These are phyloP conservation scores for Sclerotinia glacialis DNA, from an alignment of 2,329 filamentous ascomycete species.

Conservation along the genomic window DNA sequence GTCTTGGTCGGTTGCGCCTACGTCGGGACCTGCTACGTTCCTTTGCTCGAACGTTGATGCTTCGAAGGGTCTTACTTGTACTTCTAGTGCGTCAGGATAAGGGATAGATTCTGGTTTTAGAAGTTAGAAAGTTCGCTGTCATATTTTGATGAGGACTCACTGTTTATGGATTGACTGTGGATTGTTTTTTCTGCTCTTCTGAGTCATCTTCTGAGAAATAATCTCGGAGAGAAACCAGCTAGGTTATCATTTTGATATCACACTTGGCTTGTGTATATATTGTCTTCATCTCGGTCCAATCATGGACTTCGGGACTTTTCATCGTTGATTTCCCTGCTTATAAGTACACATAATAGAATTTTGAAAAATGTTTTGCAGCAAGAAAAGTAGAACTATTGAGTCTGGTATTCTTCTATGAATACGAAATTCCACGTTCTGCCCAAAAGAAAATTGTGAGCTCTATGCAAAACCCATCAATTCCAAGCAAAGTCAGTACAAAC, in stretches of 20 bases:
- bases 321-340: background rate
- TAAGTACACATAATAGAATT: background rate
- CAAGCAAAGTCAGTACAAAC: background rate
- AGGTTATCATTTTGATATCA: background rate
- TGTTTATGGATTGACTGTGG: background rate
- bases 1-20: slow-evolving; percentile 40
- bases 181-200: background rate
- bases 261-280: background rate
- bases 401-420: background rate
- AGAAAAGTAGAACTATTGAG: background rate
- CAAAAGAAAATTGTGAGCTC: background rate
- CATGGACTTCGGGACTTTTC: too few relatives aligned
- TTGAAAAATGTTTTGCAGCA: background rate
- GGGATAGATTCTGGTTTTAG: background rate
- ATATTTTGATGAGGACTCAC: background rate
- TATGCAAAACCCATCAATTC: background rate
- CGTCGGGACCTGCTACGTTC: slow-evolving; percentile 39
- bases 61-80: slow-evolving; percentile 39
- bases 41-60: slow-evolving; percentile 41
- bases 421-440: background rate
- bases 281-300: background rate
- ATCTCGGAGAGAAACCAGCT: background rate
- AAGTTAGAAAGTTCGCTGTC: background rate
- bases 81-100: slow-evolving; percentile 40
- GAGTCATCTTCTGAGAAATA: background rate